Evolutionary conservation across 2,329 filamentous ascomycete species (phyloP), one percentile per base, ranked within the genome.

Genomic region (Lecanicillium sp.): DNA sequence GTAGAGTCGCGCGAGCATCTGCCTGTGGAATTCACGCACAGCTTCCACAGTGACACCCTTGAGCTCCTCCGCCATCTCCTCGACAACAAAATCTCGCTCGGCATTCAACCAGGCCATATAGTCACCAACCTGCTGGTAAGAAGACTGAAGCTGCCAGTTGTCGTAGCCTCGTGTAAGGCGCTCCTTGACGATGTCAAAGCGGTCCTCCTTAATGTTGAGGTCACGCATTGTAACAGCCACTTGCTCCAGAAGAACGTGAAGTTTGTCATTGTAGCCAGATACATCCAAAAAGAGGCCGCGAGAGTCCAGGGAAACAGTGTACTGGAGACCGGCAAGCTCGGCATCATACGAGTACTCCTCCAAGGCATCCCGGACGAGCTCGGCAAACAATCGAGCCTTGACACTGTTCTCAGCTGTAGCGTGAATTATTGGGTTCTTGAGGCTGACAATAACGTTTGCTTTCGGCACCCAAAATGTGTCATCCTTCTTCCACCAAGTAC

Each of bases 391-490:
- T 41, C 78, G 79, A 3, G 83, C 76, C 54, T 92, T 87, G 43
- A 94, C 79, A 22, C 77, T 71, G 45, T 84, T 89, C 41, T 83
- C 80, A 2, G 88, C 84, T 4, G 85, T 88, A 2, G 85, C 75
- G 56, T 79, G 80, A n/a, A 85, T 79, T 33, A 94, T 63, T 0
- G 88, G 84, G 43, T 82, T 94, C 50, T 81, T 78, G 48, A 94
- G 71, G 49, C 81, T 86, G 46, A 95, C 77, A 47, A 88, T 76
- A 14, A 96, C 68, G 43, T 88, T 92, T 4, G 86, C 92, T 59
- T 94, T 95, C 8, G 92, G 92, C 9, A 96, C 92, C 89, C 90
- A 96, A 62, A 96, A 98, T 1, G 82, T 88, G 51, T 98, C 92
- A 52, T 98, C 92, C 63, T 96, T 96, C 69, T 98, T 98, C 70